Evolutionary conservation across 441 rosid species (phyloP).

Genomic region (Corymbia citriodora): DNA sequence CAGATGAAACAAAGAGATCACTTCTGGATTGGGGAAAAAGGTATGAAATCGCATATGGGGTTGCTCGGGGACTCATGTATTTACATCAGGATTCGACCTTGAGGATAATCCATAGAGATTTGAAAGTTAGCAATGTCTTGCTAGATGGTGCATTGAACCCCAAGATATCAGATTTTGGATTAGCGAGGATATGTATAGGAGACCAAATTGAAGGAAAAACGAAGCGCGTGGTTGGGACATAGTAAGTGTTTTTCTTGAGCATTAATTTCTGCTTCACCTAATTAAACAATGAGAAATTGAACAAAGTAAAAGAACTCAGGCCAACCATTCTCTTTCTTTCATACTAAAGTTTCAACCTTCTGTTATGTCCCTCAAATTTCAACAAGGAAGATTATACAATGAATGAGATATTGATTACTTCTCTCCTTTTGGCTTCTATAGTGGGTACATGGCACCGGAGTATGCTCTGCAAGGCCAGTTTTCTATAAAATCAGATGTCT

Average conservation of each 20-base stretch:
- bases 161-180: slow-evolving; percentile 48
- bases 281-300: background rate
- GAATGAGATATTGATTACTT: background rate
- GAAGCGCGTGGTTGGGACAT: accelerated
- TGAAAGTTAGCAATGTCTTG: slow-evolving; percentile 40
- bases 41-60: background rate
- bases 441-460: background rate
- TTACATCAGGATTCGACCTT: slow-evolving; percentile 40
- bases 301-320: background rate
- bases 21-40: background rate
- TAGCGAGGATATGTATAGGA: slow-evolving; percentile 34
- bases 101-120: slow-evolving; percentile 52
- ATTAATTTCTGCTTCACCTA: background rate
- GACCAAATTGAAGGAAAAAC: slow-evolving; percentile 20
- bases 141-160: slow-evolving; percentile 35
- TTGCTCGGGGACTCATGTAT: slow-evolving; percentile 33
- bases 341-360: background rate
- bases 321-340: background rate
- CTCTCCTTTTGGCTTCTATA: background rate
- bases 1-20: background rate
- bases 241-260: background rate
- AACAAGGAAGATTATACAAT: background rate
- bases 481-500: background rate
- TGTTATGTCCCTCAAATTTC: background rate
- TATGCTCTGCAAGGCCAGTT: background rate